phyloP scores from a whole-genome alignment of 805 yeast genomes.

The Metschnikowia amazonensis region DNA sequence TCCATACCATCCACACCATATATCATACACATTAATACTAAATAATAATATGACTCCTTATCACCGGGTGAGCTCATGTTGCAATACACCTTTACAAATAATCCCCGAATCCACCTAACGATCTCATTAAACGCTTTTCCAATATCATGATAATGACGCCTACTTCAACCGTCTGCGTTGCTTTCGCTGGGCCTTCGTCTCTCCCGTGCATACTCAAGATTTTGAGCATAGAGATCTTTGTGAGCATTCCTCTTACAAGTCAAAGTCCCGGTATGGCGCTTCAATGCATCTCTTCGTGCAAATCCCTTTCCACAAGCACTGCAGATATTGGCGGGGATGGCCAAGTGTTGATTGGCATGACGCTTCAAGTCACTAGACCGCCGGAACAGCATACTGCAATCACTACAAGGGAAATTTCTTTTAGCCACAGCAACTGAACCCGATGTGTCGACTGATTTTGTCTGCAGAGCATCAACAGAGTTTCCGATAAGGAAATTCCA shows the following conservation, averaged over 20 bases:
- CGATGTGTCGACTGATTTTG: slow-evolving; percentile 2
- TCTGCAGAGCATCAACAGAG: slow-evolving; percentile 1
- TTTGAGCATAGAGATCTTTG: slow-evolving; percentile 38
- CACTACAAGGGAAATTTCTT: slow-evolving; percentile 52
- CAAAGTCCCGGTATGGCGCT: slow-evolving; percentile 68
- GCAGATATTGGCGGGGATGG: slow-evolving; percentile 72
- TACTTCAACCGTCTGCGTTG: neutral
- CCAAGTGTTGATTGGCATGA: slow-evolving; percentile 71
- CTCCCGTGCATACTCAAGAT: slow-evolving; percentile 21
- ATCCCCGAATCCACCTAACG: too few relatives aligned
- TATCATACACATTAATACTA: too few relatives aligned
- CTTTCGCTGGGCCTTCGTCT: neutral
- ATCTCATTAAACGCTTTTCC: too few relatives aligned
- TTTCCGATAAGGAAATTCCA: slow-evolving; percentile 31
- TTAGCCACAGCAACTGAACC: neutral
- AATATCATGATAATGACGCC: too few relatives aligned
- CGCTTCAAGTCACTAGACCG: slow-evolving; percentile 68
- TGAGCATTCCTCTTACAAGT: slow-evolving; percentile 73
- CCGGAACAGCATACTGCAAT: slow-evolving; percentile 61
- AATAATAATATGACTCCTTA: too few relatives aligned
- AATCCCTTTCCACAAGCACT: slow-evolving; percentile 76
- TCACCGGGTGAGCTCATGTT: too few relatives aligned
- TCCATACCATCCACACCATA: too few relatives aligned
- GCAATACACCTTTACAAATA: too few relatives aligned
- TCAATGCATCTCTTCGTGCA: slow-evolving; percentile 78